Percentiles rank a stretch among this genome's conserved stretches.
These are phyloP conservation scores for Wallacemonas sp. DNA, from an alignment of 208 protist species.

Conservation along the genomic window DNA sequence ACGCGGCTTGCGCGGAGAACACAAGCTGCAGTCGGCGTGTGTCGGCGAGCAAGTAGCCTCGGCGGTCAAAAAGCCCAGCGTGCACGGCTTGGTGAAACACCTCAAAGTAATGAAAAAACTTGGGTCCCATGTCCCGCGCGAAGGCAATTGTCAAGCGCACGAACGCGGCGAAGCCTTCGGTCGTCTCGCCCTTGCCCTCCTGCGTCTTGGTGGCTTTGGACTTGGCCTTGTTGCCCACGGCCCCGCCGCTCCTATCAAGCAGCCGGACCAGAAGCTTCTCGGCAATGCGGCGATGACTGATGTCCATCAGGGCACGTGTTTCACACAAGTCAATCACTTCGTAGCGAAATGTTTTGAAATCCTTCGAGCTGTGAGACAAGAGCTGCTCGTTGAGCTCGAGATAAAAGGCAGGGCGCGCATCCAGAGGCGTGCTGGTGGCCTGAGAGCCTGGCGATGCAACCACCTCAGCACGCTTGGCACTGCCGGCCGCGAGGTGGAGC, in stretches of 20 bases:
- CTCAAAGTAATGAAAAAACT: conserved; percentile 82
- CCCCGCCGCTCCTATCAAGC: conserved; percentile 40
- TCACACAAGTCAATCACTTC: conserved; percentile 75
- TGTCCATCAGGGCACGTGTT: conserved; percentile 63
- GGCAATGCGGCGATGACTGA: conserved; percentile 77
- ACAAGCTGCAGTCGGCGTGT: conserved; percentile 76
- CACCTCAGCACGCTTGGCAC: neutral
- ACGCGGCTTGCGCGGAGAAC: conserved; percentile 79
- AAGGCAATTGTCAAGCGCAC: conserved; percentile 81
- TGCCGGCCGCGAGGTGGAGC: conserved; percentile 52
- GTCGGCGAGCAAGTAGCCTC: conserved; percentile 65
- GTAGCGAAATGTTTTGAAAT: conserved; percentile 86
- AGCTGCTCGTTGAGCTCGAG: conserved; percentile 84
- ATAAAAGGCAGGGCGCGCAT: conserved; percentile 59
- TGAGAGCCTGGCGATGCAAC: neutral
- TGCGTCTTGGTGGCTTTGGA: conserved; percentile 5
- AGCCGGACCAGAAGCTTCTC: conserved; percentile 64
- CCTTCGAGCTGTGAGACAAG: conserved; percentile 72
- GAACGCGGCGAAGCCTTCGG: conserved; percentile 84
- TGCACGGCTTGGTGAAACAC: conserved; percentile 84
- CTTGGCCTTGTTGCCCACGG: conserved; percentile 18
- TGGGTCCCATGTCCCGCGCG: conserved; percentile 68
- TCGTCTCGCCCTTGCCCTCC: conserved; percentile 23
- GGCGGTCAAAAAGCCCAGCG: conserved; percentile 71
- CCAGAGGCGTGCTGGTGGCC: neutral